phyloP scores from a whole-genome alignment of 768 basidiomycete species.

The Lactarius hengduanensis region DNA sequence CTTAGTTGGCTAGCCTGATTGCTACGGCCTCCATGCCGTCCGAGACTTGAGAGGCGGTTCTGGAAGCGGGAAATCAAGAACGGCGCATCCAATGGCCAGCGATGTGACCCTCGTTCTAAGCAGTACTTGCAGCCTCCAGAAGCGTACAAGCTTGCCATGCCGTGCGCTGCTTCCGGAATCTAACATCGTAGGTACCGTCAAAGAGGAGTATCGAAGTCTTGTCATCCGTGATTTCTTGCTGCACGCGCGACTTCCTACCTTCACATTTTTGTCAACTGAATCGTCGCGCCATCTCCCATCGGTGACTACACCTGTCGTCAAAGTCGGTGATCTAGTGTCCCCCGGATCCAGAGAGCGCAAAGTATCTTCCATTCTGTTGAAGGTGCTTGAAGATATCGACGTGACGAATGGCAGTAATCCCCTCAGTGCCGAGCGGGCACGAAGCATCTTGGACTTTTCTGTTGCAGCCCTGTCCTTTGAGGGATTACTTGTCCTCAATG shows the following conservation, averaged over 20 bases:
- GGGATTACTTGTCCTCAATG: slow-evolving; percentile 61
- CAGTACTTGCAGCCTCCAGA: slow-evolving; percentile 57
- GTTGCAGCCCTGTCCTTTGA: slow-evolving; percentile 69
- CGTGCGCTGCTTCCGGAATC: slow-evolving; percentile 68
- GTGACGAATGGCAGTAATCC: slow-evolving; percentile 35
- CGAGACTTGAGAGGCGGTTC: slow-evolving; percentile 40
- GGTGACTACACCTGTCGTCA: not conserved
- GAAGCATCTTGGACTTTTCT: slow-evolving; percentile 67
- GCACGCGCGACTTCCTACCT: slow-evolving; percentile 55
- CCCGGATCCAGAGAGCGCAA: slow-evolving; percentile 60
- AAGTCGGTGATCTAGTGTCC: slow-evolving; percentile 40
- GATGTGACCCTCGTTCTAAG: slow-evolving; percentile 67
- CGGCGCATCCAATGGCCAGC: slow-evolving; percentile 52
- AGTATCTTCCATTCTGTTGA: slow-evolving; percentile 60
- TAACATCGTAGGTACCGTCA: slow-evolving; percentile 55
- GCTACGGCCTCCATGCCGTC: slow-evolving; percentile 53
- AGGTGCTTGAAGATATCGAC: slow-evolving; percentile 57
- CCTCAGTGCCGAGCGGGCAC: slow-evolving; percentile 60
- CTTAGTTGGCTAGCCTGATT: slow-evolving; percentile 76
- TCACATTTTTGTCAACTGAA: slow-evolving; percentile 29
- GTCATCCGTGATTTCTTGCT: slow-evolving; percentile 72
- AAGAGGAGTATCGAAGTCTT: slow-evolving; percentile 55
- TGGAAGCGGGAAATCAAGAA: slow-evolving; percentile 38
- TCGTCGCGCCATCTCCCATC: slow-evolving; percentile 4
- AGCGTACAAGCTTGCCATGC: slow-evolving; percentile 45